Evolutionary conservation across 139 green algal species (phyloP), one percentile per base, ranked within the genome.

Genomic region (Chlamydomonas urium): DNA sequence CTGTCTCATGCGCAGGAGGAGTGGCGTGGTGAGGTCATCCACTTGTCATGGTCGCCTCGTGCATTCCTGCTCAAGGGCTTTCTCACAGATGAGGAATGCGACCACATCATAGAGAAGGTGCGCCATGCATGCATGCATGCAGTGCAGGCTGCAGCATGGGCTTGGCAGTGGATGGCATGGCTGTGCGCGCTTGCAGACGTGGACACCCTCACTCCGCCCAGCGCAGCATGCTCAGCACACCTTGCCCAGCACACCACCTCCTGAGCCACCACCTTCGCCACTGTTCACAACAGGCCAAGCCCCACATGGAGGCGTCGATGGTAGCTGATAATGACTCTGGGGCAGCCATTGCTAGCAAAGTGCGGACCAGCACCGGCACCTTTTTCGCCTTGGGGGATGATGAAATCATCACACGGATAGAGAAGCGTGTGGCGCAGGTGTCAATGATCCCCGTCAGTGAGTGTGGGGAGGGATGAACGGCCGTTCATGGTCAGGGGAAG

Each of bases 271-370:
- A 24, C 3, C 3, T 29, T 37, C 29, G 23, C 19, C 34, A 28
- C 23, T 29, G 17, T 26, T 28, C n/a, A 24, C 10, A 50, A 24
- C 53, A 89, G 78, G 82, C 81, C 1, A 37, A 77, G 59, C 81
- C 81, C 1, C 37, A 34, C 2, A 85, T 92, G 82, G 34, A 62
- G 1, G 81, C 83, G 56, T 90, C 83, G 0, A 66, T 58, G 19
- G 85, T 92, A 5, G 83, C 87, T n/a, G 82, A 93, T 71, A 87
- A 77, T 37, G 45, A 81, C 0, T 81, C 82, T 4, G 86, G 85
- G 0, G 76, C 81, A 65, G 82, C 72, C 4, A 73, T 86, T 31
- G 72, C 74, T 42, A 86, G 73, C 67, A 26, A 86, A 0, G 70
- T 89, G 26, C 75, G 83, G 48, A 81, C 65, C 26, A 87, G 79